Evolutionary conservation across 805 yeast species (phyloP).

Genomic region (Hemisphaericaspora nanyangensis): DNA sequence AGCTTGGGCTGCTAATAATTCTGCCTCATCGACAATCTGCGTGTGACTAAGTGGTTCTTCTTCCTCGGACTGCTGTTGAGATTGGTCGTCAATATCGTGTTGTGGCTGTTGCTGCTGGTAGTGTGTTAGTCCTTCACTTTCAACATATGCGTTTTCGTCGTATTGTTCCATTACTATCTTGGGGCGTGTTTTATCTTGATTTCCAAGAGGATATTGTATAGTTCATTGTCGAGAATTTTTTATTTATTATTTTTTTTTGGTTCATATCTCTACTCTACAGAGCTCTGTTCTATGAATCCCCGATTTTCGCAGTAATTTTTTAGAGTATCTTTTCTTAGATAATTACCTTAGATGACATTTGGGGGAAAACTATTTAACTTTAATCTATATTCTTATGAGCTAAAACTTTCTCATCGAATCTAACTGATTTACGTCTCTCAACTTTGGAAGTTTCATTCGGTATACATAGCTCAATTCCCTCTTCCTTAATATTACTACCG

Average conservation of each 20-base stretch:
- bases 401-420: conserved; percentile 58
- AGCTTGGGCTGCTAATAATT: conserved; percentile 41
- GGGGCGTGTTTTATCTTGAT: background rate
- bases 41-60: background rate
- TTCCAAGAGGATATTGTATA: background rate
- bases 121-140: conserved; percentile 5
- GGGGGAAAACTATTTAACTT: no score
- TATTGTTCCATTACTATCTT: conserved; percentile 2
- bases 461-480: conserved; percentile 40
- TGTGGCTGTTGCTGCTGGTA: conserved; percentile 5
- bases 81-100: background rate
- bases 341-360: no score
- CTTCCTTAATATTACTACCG: conserved; percentile 39
- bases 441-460: conserved; percentile 33
- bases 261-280: background rate
- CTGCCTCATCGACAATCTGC: conserved; percentile 37
- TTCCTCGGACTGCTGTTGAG: conserved; percentile 1
- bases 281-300: no score
- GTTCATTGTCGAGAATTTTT: background rate
- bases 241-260: background rate
- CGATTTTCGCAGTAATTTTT: no score
- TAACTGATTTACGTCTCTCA: conserved; percentile 58
- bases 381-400: conserved; percentile 10
- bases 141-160: conserved; percentile 5
- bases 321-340: no score